Evolutionary conservation across 2,329 filamentous ascomycete genomes (phyloP), one percentile per base, ranked within the genome.

Genomic region (Penicillium concentricum): DNA sequence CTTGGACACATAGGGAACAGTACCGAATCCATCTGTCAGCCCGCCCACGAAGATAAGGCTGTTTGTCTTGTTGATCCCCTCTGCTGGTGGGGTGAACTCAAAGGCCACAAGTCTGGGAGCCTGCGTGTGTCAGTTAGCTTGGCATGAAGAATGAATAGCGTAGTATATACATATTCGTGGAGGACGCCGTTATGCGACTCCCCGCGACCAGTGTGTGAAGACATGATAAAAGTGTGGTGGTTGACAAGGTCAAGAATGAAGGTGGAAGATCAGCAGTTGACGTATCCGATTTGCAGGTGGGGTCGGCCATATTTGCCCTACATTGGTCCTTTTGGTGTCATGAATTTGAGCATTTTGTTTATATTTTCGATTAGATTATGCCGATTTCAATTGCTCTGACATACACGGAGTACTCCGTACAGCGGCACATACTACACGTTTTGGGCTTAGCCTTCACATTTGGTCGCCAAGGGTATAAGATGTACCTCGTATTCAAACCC

Each of bases 1-100:
- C 6, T 73, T 65, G 43, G 76, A 68, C 3, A 84, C 77, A 68
- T 85, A 87, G 18, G 75, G 70, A 8, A 85, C 82, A 6, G 79
- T 82, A 54, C 79, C 76, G 50, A 84, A 76, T 20, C 82, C 83
- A 69, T 87, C 84, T 50, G 76, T 79, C 39, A 87, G 76, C 37
- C 85, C 85, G 57, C 81, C 84, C 51, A 87, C 74, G 74, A 83
- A 86, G 63, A 87, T 72, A 48, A 87, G 72, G 28, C 79, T 82
- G 70, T 84, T 67, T 41, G 68, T 69, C 49, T 76, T 77, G 39
- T 52, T 60, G 59, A 67, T 56, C 32, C 65, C 41, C 43, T 59
- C 54, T 45, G 54, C 45, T 18, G 63, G 51, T 13, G 62, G 59
- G 18, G 63, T 67, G 58, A 74, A 78, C 63, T 79, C 77, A 59